Conservation (phyloP, 352 stramenopile genomes). For the Globisporangium cylindrosporum region DNA sequence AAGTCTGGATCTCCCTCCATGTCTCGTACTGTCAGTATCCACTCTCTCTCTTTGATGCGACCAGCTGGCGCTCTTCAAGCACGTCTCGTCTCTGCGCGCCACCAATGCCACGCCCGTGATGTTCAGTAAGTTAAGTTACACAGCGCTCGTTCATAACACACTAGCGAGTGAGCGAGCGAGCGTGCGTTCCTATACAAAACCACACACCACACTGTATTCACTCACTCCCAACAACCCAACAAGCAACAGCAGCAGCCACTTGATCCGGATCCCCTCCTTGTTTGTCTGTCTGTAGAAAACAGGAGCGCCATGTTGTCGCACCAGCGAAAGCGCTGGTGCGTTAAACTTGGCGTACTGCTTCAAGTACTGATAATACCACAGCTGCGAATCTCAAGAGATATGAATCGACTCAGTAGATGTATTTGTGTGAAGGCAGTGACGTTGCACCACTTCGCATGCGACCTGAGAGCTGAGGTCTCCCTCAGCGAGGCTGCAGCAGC, state of each 20-base stretch:
- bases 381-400: not conserved
- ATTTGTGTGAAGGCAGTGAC: not conserved
- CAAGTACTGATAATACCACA: too few relatives aligned
- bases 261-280: too few relatives aligned
- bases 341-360: too few relatives aligned
- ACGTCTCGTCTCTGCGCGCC: not conserved
- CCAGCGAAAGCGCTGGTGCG: too few relatives aligned
- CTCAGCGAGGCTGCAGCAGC: not conserved
- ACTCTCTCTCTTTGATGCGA: not conserved
- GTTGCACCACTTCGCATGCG: not conserved
- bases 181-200: too few relatives aligned
- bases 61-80: not conserved
- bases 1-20: not conserved
- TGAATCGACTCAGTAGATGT: not conserved
- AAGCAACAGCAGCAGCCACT: too few relatives aligned
- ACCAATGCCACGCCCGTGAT: not conserved
- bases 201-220: too few relatives aligned
- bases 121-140: not conserved
- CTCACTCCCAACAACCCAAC: too few relatives aligned
- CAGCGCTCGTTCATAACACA: not conserved
- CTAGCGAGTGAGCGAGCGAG: not conserved
- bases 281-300: too few relatives aligned
- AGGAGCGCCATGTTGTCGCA: too few relatives aligned
- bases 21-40: not conserved
- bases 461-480: too few relatives aligned